Evolutionary conservation across 768 basidiomycete genomes (phyloP), one percentile per base, ranked within the genome.

Genomic region (Xerocomellus chrysenteron): DNA sequence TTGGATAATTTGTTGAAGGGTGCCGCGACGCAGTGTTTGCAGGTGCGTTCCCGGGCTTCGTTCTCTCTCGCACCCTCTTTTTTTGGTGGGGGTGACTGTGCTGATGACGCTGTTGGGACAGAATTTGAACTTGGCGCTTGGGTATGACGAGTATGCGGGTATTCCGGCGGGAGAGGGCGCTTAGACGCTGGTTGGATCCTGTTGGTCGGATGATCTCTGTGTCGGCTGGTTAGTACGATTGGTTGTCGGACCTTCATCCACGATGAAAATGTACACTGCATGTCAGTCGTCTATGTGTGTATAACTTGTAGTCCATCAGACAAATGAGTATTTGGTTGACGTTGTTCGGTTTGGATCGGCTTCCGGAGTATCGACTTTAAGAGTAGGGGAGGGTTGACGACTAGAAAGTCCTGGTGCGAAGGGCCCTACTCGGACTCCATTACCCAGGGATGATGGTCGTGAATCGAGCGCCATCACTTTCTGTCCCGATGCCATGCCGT

Each of bases 21-120:
- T 8, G 97, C 97, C 48, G 97, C 97, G 17, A 98, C 96, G n/a
- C 97, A 99, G 73, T 98, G 96, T 72, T 69, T 99, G 59, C 94
- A 96, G 81, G 92, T 93, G 49, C 19, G 86, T 74, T 39, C 13
- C 32, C n/a, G 0, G 13, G 5, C n/a, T 9, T n/a, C 16, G 10
- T n/a, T 26, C 17, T 33, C 30, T 28, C 2, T 10, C 28, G 8
- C 8, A 30, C 28, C 5, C 28, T 6, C 39, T 4, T 6, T 32
- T n/a, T 10, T 43, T 55, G 45, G 30, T 42, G 5, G n/a, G 26
- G 52, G 36, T 28, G 17, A 24, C 32, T 19, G 4, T 42, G 51
- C 51, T 63, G 39, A 60, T 9, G 43, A 16, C 40, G 32, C 3
- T 24, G 17, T 11, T 42, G n/a, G 16, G 17, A 10, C 63, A 94